These are phyloP conservation scores for Apophysomyces ossiformis DNA, from an alignment of 371 early-diverging fungal species.

Conservation along the genomic window DNA sequence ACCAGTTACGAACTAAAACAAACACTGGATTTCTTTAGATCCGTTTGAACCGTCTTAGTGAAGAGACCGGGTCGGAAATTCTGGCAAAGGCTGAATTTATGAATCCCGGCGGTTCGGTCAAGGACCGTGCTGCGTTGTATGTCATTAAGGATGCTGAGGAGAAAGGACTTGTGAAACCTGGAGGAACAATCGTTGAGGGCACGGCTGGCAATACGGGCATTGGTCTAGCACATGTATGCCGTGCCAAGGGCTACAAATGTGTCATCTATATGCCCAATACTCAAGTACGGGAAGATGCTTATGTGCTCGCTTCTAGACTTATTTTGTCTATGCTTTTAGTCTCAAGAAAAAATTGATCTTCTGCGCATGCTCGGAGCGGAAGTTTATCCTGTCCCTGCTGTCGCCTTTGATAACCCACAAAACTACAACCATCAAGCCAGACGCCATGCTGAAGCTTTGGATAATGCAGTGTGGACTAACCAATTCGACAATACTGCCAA, in stretches of 20 bases:
- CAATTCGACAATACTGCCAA: slow-evolving; percentile 90
- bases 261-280: slow-evolving; percentile 98
- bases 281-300: slow-evolving; percentile 57
- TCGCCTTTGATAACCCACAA: slow-evolving; percentile 87
- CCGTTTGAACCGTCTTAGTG: slow-evolving; percentile 73
- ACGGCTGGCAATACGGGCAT: slow-evolving; percentile 98
- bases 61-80: slow-evolving; percentile 88
- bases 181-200: slow-evolving; percentile 96
- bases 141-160: slow-evolving; percentile 95
- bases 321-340: slow-evolving; percentile 34
- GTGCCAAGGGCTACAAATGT: slow-evolving; percentile 94
- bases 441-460: slow-evolving; percentile 77
- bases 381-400: slow-evolving; percentile 89
- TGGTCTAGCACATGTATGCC: slow-evolving; percentile 94
- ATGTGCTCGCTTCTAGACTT: not conserved
- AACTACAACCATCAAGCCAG: slow-evolving; percentile 96
- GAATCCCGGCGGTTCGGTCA: slow-evolving; percentile 98
- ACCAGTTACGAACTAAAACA: too few species aligned
- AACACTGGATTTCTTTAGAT: slow-evolving; percentile 48
- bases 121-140: slow-evolving; percentile 93
- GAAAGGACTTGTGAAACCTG: slow-evolving; percentile 79
- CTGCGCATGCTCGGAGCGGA: slow-evolving; percentile 92
- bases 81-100: slow-evolving; percentile 96
- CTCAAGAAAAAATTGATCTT: slow-evolving; percentile 93
- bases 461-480: slow-evolving; percentile 96